Conservation (phyloP, 140 eudicot species). For the Flaveria floridana region DNA sequence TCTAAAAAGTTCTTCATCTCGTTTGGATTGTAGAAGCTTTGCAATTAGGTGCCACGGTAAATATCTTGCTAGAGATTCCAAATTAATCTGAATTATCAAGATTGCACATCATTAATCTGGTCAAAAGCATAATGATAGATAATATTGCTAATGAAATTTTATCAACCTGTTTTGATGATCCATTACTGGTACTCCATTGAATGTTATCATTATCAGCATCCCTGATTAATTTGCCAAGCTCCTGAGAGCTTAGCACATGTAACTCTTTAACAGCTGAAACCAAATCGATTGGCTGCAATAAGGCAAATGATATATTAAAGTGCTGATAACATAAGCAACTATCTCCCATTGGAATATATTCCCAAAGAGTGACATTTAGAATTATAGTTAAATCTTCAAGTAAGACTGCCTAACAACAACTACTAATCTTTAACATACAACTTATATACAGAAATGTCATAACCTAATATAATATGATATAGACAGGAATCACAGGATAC, state of each 20-base stretch:
- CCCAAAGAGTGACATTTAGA: neutral
- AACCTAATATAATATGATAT: neutral
- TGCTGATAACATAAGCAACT: neutral
- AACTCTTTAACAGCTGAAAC: slow-evolving; percentile 69
- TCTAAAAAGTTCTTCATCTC: slow-evolving; percentile 58
- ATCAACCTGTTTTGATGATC: slow-evolving; percentile 65
- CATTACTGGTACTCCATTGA: slow-evolving; percentile 45
- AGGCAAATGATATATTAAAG: slow-evolving; percentile 18
- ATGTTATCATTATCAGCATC: slow-evolving; percentile 57
- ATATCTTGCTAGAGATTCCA: slow-evolving; percentile 60
- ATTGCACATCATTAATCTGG: neutral
- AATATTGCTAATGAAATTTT: slow-evolving; percentile 9
- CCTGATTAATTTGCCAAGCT: slow-evolving; percentile 60
- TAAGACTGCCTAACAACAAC: slow-evolving; percentile 9
- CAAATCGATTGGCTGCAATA: slow-evolving; percentile 59
- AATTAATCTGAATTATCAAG: slow-evolving; percentile 61
- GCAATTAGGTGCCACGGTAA: slow-evolving; percentile 70
- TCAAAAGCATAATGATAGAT: neutral
- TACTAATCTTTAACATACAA: neutral
- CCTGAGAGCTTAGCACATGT: slow-evolving; percentile 57
- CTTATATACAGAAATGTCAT: neutral
- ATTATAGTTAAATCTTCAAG: neutral
- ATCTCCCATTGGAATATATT: slow-evolving; percentile 3
- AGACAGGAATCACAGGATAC: neutral
- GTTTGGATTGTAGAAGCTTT: slow-evolving; percentile 45